Evolutionary conservation across 164 flowering plant species (phyloP).

Genomic region (Liquidambar formosana): DNA sequence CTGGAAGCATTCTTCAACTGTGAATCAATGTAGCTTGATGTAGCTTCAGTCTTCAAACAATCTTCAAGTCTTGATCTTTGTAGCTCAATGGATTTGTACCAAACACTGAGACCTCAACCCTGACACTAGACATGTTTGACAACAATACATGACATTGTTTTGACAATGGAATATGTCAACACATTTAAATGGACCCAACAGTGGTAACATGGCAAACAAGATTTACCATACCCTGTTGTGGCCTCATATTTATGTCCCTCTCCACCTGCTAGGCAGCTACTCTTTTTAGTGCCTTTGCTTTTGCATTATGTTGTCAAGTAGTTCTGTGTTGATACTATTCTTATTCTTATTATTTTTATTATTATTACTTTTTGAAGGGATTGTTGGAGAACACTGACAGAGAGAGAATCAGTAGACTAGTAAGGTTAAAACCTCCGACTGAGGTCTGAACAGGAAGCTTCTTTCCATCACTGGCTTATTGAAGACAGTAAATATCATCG

Average conservation of each 20-base stretch:
- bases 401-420: slow-evolving; percentile 41
- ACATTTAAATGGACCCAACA: too few species aligned
- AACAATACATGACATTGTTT: too few species aligned
- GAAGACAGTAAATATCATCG: background rate
- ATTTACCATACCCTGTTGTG: background rate
- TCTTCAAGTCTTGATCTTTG: too few species aligned
- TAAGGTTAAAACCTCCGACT: slow-evolving; percentile 47
- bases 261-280: background rate
- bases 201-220: background rate
- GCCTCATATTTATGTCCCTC: background rate
- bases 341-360: too few species aligned
- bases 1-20: too few species aligned
- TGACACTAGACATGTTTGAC: too few species aligned
- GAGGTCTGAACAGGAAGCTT: slow-evolving; percentile 30
- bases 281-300: background rate
- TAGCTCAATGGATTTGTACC: too few species aligned
- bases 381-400: slow-evolving; percentile 51
- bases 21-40: too few species aligned
- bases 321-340: background rate
- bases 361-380: slow-evolving; percentile 62
- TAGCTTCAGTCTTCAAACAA: too few species aligned
- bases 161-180: too few species aligned
- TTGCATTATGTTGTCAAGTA: background rate
- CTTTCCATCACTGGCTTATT: background rate
- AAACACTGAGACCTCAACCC: too few species aligned